A percentile compares a stretch with the other conserved stretches of the same genome.
These are phyloP conservation scores for Peronosclerospora sorghi DNA, from an alignment of 352 stramenopile genomes.

Conservation along the genomic window DNA sequence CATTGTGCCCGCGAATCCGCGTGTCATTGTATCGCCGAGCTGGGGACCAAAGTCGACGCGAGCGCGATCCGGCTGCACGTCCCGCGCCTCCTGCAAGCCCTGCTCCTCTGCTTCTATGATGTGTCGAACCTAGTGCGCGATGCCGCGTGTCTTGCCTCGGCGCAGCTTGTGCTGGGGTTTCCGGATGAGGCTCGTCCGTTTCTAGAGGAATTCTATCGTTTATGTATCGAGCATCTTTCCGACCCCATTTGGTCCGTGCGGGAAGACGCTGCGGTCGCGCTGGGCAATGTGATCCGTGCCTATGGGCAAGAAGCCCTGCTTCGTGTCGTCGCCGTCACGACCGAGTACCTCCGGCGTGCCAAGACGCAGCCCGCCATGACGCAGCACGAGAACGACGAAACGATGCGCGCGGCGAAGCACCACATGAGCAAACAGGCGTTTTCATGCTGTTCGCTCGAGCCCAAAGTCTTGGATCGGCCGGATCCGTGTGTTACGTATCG, in stretches of 20 bases:
- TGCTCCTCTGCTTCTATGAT: constrained; percentile 94
- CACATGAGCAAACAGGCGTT: constrained; percentile 93
- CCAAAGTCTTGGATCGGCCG: constrained; percentile 83
- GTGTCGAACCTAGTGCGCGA: constrained; percentile 94
- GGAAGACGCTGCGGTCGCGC: constrained; percentile 90
- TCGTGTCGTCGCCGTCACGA: constrained; percentile 57
- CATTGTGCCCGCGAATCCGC: constrained; percentile 92
- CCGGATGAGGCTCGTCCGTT: constrained; percentile 81
- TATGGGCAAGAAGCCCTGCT: constrained; percentile 82
- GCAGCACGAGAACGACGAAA: constrained; percentile 85
- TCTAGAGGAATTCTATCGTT: constrained; percentile 74
- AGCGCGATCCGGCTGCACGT: constrained; percentile 62
- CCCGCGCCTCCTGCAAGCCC: constrained; percentile 57
- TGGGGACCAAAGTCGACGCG: constrained; percentile 84
- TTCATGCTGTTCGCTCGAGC: constrained; percentile 91
- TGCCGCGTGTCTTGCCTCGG: constrained; percentile 86
- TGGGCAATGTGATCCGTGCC: constrained; percentile 88
- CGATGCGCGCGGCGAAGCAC: constrained; percentile 86
- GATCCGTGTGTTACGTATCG: constrained; percentile 81
- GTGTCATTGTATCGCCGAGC: constrained; percentile 92
- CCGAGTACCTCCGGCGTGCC: constrained; percentile 72
- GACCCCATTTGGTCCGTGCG: constrained; percentile 97
- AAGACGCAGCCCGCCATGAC: constrained; percentile 88
- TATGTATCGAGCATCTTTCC: constrained; percentile 93
- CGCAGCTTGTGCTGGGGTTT: constrained; percentile 74